Evolutionary conservation across 2,329 filamentous ascomycete species (phyloP).

Genomic region (Ophioceras dolichostomum): DNA sequence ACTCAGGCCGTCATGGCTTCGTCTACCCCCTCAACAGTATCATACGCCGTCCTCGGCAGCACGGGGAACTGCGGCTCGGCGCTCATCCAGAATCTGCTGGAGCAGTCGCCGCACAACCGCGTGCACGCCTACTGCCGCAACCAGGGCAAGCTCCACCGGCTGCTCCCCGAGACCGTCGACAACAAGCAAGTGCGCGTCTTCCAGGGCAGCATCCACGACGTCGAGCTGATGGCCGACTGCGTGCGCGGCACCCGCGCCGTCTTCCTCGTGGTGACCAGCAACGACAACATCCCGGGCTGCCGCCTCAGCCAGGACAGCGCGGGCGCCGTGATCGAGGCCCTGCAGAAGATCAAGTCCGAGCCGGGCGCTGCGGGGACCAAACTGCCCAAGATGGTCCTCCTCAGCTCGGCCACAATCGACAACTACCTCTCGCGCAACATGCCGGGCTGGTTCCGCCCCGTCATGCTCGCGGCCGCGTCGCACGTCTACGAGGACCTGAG

Average conservation of each 20-base stretch:
- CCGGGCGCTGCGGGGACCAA: background rate
- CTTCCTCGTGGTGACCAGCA: conserved; percentile 26
- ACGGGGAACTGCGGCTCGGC: conserved; percentile 31
- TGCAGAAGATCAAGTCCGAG: conserved; percentile 14
- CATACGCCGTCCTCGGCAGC: conserved; percentile 25
- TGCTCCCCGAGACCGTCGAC: conserved; percentile 18
- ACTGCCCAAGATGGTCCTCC: conserved; percentile 26
- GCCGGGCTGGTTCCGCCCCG: conserved; percentile 13
- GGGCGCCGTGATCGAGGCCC: conserved; percentile 19
- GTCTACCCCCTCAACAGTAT: no score
- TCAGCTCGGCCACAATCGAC: conserved; percentile 29
- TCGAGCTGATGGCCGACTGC: conserved; percentile 21
- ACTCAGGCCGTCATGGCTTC: no score
- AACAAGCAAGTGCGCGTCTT: conserved; percentile 24
- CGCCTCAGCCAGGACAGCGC: conserved; percentile 23
- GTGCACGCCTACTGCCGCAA: conserved; percentile 32
- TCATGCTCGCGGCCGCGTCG: conserved; percentile 18
- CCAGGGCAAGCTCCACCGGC: conserved; percentile 20
- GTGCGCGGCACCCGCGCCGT: conserved; percentile 20
- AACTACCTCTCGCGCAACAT: conserved; percentile 17
- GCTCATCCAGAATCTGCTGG: conserved; percentile 25
- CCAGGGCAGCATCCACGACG: conserved; percentile 26
- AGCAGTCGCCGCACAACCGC: conserved; percentile 10
- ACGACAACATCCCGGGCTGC: conserved; percentile 29
- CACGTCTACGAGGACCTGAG: conserved; percentile 25